phyloP scores from a whole-genome alignment of 768 basidiomycete species.

The Cyclocybe cylindracea region DNA sequence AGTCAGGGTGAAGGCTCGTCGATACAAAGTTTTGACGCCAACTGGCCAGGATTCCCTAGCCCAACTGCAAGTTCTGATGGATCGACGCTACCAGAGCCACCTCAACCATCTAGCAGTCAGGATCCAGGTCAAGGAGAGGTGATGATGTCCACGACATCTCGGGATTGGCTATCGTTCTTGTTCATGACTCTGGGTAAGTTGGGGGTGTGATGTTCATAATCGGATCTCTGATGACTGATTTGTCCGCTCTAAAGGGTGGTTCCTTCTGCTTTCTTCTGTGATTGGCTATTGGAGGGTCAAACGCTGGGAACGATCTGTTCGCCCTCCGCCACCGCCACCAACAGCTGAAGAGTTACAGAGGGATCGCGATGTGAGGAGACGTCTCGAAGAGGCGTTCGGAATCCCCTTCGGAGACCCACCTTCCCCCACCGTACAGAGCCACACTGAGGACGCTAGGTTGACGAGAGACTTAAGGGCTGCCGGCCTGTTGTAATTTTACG shows the following conservation, averaged over 20 bases:
- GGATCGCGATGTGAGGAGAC: conserved; percentile 51
- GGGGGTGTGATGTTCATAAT: not conserved
- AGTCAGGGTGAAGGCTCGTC: conserved; percentile 2
- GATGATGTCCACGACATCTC: conserved; percentile 47
- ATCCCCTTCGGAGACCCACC: conserved; percentile 37
- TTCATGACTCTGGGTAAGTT: conserved; percentile 82
- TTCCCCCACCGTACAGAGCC: conserved; percentile 26
- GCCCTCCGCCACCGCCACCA: conserved; percentile 38
- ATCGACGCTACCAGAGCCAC: conserved; percentile 2
- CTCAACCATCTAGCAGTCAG: too few species aligned
- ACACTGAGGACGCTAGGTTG: conserved; percentile 45
- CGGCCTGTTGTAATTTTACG: conserved; percentile 46
- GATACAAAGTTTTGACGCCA: not conserved
- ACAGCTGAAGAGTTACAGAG: conserved; percentile 50
- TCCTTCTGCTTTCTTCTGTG: conserved; percentile 81
- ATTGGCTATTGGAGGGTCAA: conserved; percentile 85
- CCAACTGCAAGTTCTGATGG: conserved; percentile 11
- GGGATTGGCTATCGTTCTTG: conserved; percentile 89
- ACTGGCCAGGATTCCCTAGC: not conserved
- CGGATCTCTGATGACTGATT: not conserved
- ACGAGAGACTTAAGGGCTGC: conserved; percentile 52
- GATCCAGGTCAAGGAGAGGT: conserved; percentile 9
- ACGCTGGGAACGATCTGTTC: conserved; percentile 78
- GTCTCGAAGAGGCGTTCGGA: conserved; percentile 55
- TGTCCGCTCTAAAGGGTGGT: conserved; percentile 67